These are phyloP conservation scores for Backusella parvicylindrica DNA, from an alignment of 192 early-diverging fungal genomes.

Conservation along the genomic window DNA sequence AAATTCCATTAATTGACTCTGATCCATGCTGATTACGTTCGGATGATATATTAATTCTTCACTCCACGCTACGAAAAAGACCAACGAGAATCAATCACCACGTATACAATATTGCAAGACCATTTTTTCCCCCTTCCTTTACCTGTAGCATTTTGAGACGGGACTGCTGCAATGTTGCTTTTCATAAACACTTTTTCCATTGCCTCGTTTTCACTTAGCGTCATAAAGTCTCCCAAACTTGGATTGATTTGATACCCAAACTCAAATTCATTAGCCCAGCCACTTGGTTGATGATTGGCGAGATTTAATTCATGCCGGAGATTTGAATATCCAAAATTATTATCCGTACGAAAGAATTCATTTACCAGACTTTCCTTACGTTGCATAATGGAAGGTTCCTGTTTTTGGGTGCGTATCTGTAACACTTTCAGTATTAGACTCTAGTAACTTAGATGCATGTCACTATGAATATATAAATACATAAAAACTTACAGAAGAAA, in stretches of 20 bases:
- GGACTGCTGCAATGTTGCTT: background rate
- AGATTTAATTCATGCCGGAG: constrained; percentile 19
- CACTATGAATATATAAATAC: too few species aligned
- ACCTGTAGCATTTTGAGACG: constrained; percentile 7
- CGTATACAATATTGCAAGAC: background rate
- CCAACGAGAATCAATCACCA: background rate
- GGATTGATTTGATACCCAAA: background rate
- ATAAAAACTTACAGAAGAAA: background rate
- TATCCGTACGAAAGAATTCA: constrained; percentile 26
- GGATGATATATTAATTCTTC: constrained; percentile 46
- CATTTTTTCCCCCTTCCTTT: constrained; percentile 2
- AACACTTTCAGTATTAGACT: background rate
- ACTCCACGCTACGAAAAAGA: constrained; percentile 38
- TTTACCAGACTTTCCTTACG: constrained; percentile 22
- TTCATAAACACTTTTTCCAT: constrained; percentile 42
- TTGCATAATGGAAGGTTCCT: background rate
- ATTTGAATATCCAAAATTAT: constrained; percentile 28
- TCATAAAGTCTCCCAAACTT: constrained; percentile 40
- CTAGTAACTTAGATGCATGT: too few species aligned
- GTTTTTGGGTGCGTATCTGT: constrained; percentile 21
- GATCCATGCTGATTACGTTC: constrained; percentile 16
- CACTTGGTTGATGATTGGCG: background rate
- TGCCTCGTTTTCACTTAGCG: constrained; percentile 39
- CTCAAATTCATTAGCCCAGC: constrained; percentile 44
- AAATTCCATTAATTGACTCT: constrained; percentile 42